Conservation (phyloP, 2,329 filamentous ascomycete species). For the Paecilomyces niveus region DNA sequence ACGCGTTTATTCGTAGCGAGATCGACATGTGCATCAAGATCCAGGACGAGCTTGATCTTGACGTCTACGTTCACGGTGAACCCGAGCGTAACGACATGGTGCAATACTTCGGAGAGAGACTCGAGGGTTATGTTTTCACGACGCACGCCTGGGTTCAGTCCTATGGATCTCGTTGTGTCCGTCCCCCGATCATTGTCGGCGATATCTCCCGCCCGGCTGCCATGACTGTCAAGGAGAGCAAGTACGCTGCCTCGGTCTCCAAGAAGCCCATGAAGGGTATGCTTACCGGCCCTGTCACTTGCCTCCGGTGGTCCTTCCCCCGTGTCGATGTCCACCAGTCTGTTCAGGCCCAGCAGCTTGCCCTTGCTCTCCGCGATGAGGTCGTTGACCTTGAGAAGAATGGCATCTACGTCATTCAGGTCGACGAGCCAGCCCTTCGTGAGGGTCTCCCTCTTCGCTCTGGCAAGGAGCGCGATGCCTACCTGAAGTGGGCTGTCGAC, state of each 20-base stretch:
- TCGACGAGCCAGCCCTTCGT: slow-evolving; percentile 97
- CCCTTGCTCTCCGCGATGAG: slow-evolving; percentile 95
- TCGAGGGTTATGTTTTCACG: slow-evolving; percentile 96
- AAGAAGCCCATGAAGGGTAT: slow-evolving; percentile 99
- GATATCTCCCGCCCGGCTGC: slow-evolving; percentile 94
- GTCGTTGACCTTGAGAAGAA: slow-evolving; percentile 96
- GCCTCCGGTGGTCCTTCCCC: slow-evolving; percentile 98
- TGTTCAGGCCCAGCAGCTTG: slow-evolving; percentile 96
- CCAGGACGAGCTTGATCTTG: slow-evolving; percentile 95
- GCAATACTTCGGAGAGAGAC: slow-evolving; percentile 97
- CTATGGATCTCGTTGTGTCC: slow-evolving; percentile 96
- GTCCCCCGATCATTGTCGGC: slow-evolving; percentile 96
- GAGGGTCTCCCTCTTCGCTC: slow-evolving; percentile 96
- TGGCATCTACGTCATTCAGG: slow-evolving; percentile 95
- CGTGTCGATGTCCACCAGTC: slow-evolving; percentile 99
- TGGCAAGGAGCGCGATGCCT: slow-evolving; percentile 91
- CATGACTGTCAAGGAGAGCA: slow-evolving; percentile 99
- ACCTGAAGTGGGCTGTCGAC: slow-evolving; percentile 95
- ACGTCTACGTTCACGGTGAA: slow-evolving; percentile 97
- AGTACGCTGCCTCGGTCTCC: slow-evolving; percentile 92
- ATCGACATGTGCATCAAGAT: slow-evolving; percentile 92
- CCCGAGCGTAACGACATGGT: slow-evolving; percentile 99
- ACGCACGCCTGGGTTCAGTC: slow-evolving; percentile 98
- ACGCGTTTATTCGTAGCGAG: slow-evolving; percentile 99
- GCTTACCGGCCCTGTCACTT: slow-evolving; percentile 98